These are phyloP conservation scores for Amanita subjunquillea DNA, from an alignment of 768 basidiomycete species.

Conservation along the genomic window DNA sequence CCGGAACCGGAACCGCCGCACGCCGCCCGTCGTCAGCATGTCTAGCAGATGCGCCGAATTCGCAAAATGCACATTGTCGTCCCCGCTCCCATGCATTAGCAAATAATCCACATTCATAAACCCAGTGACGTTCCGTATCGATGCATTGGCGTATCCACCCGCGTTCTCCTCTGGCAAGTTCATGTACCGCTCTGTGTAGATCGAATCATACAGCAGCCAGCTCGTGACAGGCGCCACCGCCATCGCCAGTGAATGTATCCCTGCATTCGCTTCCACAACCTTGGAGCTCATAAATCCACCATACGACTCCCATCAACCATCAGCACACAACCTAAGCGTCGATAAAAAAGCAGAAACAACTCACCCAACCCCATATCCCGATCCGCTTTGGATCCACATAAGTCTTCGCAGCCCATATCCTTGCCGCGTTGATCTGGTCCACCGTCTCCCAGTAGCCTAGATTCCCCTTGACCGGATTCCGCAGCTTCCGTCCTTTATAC, in stretches of 20 bases:
- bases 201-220: slow-evolving; percentile 81
- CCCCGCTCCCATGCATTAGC: slow-evolving; percentile 88
- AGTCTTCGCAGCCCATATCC: slow-evolving; percentile 75
- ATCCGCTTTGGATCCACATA: slow-evolving; percentile 87
- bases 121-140: slow-evolving; percentile 79
- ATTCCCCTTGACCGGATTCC: slow-evolving; percentile 83
- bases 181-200: slow-evolving; percentile 99
- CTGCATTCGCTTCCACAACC: slow-evolving; percentile 82
- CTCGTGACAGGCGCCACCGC: slow-evolving; percentile 89
- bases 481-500: slow-evolving; percentile 71
- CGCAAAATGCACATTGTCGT: slow-evolving; percentile 94
- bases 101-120: slow-evolving; percentile 76
- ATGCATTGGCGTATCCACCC: slow-evolving; percentile 83
- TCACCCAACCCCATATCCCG: slow-evolving; percentile 97
- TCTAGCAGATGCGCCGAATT: slow-evolving; percentile 89
- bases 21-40: slow-evolving; percentile 73
- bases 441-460: slow-evolving; percentile 82
- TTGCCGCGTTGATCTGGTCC: slow-evolving; percentile 87
- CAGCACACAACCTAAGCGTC: background rate
- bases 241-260: slow-evolving; percentile 86
- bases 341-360: slow-evolving; percentile 17
- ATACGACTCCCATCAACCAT: slow-evolving; percentile 52
- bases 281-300: slow-evolving; percentile 96
- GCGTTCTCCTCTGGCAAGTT: slow-evolving; percentile 68
- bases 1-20: slow-evolving; percentile 75